phyloP scores from a whole-genome alignment of 192 early-diverging fungal genomes.

The Coemansia sp. region DNA sequence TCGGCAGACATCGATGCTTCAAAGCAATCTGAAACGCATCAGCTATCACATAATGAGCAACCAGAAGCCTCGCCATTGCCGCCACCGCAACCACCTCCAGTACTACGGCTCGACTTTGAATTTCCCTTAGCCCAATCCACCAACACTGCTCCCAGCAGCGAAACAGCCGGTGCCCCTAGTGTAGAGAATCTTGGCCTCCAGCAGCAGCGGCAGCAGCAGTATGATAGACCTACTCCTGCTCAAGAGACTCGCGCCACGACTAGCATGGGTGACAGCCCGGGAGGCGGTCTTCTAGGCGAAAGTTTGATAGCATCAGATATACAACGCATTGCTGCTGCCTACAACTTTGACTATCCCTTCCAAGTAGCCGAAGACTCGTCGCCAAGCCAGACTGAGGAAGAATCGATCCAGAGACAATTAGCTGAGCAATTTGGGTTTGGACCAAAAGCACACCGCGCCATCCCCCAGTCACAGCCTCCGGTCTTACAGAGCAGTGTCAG shows the following conservation, averaged over 20 bases:
- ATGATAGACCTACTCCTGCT: neutral
- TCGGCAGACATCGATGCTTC: neutral
- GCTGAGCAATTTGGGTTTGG: slow-evolving; percentile 23
- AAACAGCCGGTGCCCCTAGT: neutral
- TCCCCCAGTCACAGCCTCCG: neutral
- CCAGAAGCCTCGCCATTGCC: neutral
- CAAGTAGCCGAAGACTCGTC: slow-evolving; percentile 7
- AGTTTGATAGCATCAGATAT: neutral
- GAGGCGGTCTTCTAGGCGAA: neutral
- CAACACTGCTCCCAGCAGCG: slow-evolving; percentile 6
- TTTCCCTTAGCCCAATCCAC: slow-evolving; percentile 21
- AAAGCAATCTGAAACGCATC: neutral
- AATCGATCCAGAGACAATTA: slow-evolving; percentile 8
- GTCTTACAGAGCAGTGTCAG: neutral
- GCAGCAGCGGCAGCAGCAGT: neutral
- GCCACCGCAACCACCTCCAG: slow-evolving; percentile 24
- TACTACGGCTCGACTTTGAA: slow-evolving; percentile 34
- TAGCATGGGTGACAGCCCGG: neutral
- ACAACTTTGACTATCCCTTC: slow-evolving; percentile 19
- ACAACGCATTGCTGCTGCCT: neutral
- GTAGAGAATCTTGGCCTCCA: neutral
- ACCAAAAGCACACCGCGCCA: neutral
- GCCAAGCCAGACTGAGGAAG: neutral
- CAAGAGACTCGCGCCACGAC: neutral
- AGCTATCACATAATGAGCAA: neutral